Evolutionary conservation across 2,329 filamentous ascomycete genomes (phyloP).

Genomic region (Hypoxylon sp.): DNA sequence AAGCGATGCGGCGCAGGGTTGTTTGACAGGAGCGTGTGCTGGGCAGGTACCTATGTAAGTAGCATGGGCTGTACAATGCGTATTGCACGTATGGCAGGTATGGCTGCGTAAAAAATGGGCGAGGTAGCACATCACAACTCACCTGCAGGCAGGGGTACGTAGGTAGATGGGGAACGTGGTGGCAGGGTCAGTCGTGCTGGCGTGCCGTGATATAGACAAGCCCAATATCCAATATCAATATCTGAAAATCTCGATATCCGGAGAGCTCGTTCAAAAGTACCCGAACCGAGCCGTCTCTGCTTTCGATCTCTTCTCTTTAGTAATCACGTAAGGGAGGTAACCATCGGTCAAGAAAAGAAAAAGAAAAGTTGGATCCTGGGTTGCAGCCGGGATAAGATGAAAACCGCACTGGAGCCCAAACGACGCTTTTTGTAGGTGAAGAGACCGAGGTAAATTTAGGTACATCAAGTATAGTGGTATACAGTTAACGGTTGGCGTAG

Average conservation of each 20-base stretch:
- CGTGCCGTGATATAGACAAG: too few relatives aligned
- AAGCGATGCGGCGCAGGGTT: slow-evolving; percentile 33
- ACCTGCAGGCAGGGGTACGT: slow-evolving; percentile 21
- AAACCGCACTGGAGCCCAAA: slow-evolving; percentile 15
- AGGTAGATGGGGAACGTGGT: not conserved
- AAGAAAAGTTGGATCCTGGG: slow-evolving; percentile 14
- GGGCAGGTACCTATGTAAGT: not conserved
- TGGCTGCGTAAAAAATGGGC: too few relatives aligned
- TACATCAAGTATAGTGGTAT: not conserved
- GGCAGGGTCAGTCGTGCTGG: too few relatives aligned
- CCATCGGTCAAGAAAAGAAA: slow-evolving; percentile 14
- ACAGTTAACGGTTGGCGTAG: not conserved
- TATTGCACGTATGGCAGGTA: too few relatives aligned
- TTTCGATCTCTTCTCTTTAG: not conserved
- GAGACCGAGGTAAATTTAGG: not conserved
- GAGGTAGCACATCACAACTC: slow-evolving; percentile 5
- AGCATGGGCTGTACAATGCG: not conserved
- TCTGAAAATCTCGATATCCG: slow-evolving; percentile 10
- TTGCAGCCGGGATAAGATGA: slow-evolving; percentile 14
- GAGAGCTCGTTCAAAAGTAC: slow-evolving; percentile 26
- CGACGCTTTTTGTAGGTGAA: not conserved
- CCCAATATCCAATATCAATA: not conserved
- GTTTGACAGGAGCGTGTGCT: too few relatives aligned
- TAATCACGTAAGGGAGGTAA: slow-evolving; percentile 2
- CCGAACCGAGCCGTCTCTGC: slow-evolving; percentile 3